These are phyloP conservation scores for Fraxinus albicans DNA, from an alignment of 305 asterid species.

Conservation along the genomic window DNA sequence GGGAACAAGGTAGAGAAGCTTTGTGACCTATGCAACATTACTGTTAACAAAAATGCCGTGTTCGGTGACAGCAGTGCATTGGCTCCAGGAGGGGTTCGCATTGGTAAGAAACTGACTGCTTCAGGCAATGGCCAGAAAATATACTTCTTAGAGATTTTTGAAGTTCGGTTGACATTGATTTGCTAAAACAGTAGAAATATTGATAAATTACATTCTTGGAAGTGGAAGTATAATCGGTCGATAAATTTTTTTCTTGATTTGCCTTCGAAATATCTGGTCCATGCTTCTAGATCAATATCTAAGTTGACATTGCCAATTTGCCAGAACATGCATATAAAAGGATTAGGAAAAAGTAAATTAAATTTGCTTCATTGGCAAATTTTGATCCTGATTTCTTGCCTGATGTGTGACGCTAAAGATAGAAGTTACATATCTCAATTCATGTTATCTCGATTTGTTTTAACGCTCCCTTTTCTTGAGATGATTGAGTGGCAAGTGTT, in stretches of 20 bases:
- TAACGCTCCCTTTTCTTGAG: background rate
- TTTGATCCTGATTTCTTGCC: background rate
- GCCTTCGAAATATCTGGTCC: background rate
- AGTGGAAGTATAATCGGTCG: background rate
- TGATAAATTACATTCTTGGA: background rate
- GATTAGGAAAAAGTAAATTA: background rate
- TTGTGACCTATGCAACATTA: conserved; percentile 86
- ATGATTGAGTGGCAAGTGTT: background rate
- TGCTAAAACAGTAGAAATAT: background rate
- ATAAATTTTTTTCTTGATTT: background rate
- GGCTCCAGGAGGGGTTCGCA: conserved; percentile 98
- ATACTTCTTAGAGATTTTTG: background rate
- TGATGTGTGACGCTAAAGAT: background rate
- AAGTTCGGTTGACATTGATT: background rate
- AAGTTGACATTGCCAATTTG: background rate
- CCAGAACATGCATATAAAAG: background rate
- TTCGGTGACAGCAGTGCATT: conserved; percentile 97
- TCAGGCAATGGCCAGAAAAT: background rate
- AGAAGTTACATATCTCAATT: background rate
- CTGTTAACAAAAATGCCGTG: conserved; percentile 94
- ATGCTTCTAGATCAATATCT: background rate
- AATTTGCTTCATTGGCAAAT: background rate
- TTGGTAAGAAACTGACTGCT: conserved; percentile 49
- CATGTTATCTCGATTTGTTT: background rate
- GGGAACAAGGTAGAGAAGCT: conserved; percentile 97